Conservation (phyloP, 352 stramenopile genomes). For the Globisporangium echinulatum region DNA sequence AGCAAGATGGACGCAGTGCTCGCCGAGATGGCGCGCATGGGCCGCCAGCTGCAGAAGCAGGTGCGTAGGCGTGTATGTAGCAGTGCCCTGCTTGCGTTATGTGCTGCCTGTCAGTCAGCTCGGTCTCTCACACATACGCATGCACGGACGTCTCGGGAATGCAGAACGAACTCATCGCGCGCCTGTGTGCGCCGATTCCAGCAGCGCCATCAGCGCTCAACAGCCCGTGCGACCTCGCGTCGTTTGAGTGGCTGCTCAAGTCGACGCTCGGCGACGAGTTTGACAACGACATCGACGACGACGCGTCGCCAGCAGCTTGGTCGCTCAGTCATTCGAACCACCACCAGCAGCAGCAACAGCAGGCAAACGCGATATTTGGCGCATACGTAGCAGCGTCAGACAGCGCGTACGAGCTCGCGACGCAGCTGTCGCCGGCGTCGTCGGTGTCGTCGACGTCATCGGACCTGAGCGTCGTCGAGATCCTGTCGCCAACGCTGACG, state of each 20-base stretch:
- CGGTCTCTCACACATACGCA: neutral
- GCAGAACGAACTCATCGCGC: conserved; percentile 32
- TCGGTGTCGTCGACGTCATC: conserved; percentile 27
- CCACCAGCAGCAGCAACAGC: conserved; percentile 2
- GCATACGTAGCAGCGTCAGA: conserved; percentile 47
- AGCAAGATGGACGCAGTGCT: conserved; percentile 48
- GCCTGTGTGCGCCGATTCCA: conserved; percentile 11
- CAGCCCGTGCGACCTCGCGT: conserved; percentile 20
- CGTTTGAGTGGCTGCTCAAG: conserved; percentile 64
- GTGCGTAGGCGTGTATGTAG: conserved; percentile 8
- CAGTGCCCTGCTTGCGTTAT: neutral
- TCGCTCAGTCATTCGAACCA: neutral
- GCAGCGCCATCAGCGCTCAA: conserved; percentile 1
- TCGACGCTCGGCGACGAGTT: conserved; percentile 27
- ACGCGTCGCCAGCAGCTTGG: conserved; percentile 1
- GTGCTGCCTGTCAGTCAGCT: neutral
- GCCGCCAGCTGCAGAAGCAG: conserved; percentile 61
- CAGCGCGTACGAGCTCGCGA: conserved; percentile 27
- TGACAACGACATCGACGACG: conserved; percentile 11
- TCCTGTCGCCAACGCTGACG: conserved; percentile 6
- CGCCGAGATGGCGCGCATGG: conserved; percentile 45
- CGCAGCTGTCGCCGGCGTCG: conserved; percentile 23
- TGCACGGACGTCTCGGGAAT: neutral
- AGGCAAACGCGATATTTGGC: conserved; percentile 15
- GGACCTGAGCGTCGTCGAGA: conserved; percentile 25